phyloP scores from a whole-genome alignment of 2,329 filamentous ascomycete species.

The Verticillium klebahnii region DNA sequence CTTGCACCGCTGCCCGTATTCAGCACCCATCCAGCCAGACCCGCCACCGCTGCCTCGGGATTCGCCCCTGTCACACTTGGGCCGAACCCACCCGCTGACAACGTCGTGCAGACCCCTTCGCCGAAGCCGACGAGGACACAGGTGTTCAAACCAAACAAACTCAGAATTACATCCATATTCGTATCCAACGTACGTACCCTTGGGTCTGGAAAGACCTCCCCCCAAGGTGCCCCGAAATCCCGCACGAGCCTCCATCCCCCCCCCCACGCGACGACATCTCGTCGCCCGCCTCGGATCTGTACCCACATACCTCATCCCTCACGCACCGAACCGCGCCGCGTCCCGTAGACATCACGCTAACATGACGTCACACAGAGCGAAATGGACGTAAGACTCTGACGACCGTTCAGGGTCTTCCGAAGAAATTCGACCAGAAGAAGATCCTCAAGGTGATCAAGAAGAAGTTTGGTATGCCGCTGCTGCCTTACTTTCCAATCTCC shows the following conservation, averaged over 20 bases:
- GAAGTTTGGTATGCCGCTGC: conserved; percentile 71
- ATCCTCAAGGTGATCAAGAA: conserved; percentile 99
- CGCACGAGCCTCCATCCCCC: conserved; percentile 3
- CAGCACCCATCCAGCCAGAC: conserved; percentile 1
- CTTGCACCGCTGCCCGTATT: background rate
- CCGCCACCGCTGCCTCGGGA: conserved; percentile 7
- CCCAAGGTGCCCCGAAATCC: conserved; percentile 5
- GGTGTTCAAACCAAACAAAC: conserved; percentile 84
- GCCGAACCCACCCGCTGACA: background rate
- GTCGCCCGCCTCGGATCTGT: background rate
- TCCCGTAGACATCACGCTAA: conserved; percentile 30
- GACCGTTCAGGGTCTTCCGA: conserved; percentile 96
- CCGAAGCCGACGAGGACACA: conserved; percentile 99
- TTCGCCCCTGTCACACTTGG: background rate
- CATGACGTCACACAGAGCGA: conserved; percentile 64
- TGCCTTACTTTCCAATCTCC: background rate
- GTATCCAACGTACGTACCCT: conserved; percentile 84
- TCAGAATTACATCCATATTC: conserved; percentile 99
- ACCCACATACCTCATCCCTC: background rate
- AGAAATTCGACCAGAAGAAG: conserved; percentile 99
- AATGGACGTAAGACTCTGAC: conserved; percentile 99
- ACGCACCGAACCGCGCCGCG: background rate
- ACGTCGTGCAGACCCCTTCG: conserved; percentile 85
- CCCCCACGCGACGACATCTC: background rate
- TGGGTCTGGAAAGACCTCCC: background rate